Evolutionary conservation across 2,329 filamentous ascomycete species (phyloP).

Genomic region (Coniochaeta sp.): DNA sequence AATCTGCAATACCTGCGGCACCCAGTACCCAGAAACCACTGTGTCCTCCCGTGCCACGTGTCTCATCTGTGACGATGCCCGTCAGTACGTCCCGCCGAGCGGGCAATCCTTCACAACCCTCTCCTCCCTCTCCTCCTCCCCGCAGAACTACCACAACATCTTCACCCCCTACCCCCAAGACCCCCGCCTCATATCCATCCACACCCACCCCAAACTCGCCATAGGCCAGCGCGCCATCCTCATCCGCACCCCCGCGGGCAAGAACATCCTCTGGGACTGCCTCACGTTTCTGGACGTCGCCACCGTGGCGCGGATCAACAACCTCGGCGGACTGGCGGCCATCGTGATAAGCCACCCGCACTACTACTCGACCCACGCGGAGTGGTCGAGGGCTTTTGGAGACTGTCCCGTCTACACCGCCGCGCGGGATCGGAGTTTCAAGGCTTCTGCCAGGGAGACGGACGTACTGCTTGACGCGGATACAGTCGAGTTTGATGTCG

Average conservation of each 20-base stretch:
- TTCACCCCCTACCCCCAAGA: constrained; percentile 41
- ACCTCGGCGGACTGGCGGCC: constrained; percentile 58
- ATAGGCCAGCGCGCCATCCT: constrained; percentile 73
- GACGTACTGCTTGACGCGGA: constrained; percentile 9
- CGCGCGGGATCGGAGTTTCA: constrained; percentile 59
- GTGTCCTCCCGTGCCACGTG: constrained; percentile 45
- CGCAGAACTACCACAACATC: constrained; percentile 33
- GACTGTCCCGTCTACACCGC: constrained; percentile 63
- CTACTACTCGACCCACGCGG: constrained; percentile 70
- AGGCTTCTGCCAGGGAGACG: constrained; percentile 34
- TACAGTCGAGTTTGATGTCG: constrained; percentile 7
- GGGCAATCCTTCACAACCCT: constrained; percentile 64
- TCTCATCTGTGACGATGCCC: constrained; percentile 66
- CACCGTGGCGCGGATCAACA: constrained; percentile 51
- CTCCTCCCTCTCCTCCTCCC: constrained; percentile 24
- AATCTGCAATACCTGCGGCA: constrained; percentile 64
- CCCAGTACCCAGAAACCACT: constrained; percentile 55
- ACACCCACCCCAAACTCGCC: constrained; percentile 51
- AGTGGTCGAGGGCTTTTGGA: constrained; percentile 63
- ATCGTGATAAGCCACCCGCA: constrained; percentile 78
- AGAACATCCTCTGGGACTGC: constrained; percentile 74
- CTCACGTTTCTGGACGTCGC: constrained; percentile 61
- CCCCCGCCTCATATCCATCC: constrained; percentile 35
- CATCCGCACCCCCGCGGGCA: constrained; percentile 52
- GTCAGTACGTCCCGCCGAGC: constrained; percentile 59